phyloP scores from a whole-genome alignment of 1,284 basidiomycete species.

The Cryptococcus sp. region DNA sequence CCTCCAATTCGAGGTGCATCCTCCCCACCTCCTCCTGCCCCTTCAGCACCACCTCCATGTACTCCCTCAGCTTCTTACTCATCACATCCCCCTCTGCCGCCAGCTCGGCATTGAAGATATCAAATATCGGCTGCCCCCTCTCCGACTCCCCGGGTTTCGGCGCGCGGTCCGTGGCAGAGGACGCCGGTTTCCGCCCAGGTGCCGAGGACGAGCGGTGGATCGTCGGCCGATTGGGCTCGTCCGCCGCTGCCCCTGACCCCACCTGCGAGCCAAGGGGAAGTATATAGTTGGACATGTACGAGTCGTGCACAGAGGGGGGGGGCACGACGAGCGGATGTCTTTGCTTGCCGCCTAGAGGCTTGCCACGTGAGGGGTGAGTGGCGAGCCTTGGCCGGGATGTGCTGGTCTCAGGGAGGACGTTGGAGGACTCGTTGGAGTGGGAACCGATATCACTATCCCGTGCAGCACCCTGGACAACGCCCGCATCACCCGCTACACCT shows the following conservation, averaged over 20 bases:
- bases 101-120: conserved; percentile 35
- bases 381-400: background rate
- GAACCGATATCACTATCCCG: background rate
- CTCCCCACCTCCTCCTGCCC: conserved; percentile 32
- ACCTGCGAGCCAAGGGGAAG: background rate
- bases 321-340: conserved; percentile 3
- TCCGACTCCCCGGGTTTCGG: background rate
- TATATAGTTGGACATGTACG: conserved; percentile 16
- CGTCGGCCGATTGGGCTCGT: background rate
- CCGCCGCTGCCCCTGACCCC: background rate
- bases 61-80: conserved; percentile 25
- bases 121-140: conserved; percentile 26
- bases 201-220: conserved; percentile 12
- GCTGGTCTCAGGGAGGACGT: background rate
- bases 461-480: too few species aligned
- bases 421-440: background rate
- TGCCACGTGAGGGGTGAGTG: background rate
- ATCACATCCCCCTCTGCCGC: conserved; percentile 19
- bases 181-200: conserved; percentile 7
- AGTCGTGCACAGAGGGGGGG: conserved; percentile 15
- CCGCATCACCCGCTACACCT: too few species aligned
- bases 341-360: background rate
- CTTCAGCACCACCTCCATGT: conserved; percentile 29
- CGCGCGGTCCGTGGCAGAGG: background rate
- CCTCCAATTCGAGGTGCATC: conserved; percentile 34